These are phyloP conservation scores for Pseudocercospora musae DNA, from an alignment of 2,329 filamentous ascomycete species.

Conservation along the genomic window DNA sequence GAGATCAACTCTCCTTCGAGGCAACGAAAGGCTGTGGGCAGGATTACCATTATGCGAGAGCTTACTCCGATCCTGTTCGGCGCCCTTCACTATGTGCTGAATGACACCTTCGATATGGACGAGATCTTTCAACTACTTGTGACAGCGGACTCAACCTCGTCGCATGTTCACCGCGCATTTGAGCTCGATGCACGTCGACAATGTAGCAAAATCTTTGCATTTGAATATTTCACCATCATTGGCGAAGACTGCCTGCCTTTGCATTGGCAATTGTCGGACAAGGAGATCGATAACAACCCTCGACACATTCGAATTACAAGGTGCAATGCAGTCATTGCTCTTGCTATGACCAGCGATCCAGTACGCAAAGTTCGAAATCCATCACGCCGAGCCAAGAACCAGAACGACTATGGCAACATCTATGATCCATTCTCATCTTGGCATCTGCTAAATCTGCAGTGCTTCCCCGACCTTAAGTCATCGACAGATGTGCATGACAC, in stretches of 20 bases:
- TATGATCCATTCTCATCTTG: constrained; percentile 60
- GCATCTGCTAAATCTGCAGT: constrained; percentile 60
- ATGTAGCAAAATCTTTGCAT: constrained; percentile 59
- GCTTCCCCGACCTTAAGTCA: constrained; percentile 58
- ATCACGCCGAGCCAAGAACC: constrained; percentile 46
- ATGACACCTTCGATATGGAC: constrained; percentile 59
- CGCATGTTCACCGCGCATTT: constrained; percentile 48
- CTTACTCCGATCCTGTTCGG: constrained; percentile 60
- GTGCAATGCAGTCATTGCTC: constrained; percentile 58
- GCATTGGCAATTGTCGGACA: constrained; percentile 58
- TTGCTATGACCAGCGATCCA: constrained; percentile 54
- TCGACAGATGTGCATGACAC: constrained; percentile 56
- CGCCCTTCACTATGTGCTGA: constrained; percentile 58
- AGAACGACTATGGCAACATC: constrained; percentile 48
- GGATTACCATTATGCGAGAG: constrained; percentile 60
- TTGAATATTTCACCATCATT: constrained; percentile 64
- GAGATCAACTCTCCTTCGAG: constrained; percentile 40
- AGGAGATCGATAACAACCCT: constrained; percentile 38
- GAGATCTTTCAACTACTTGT: constrained; percentile 58
- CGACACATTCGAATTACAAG: constrained; percentile 58
- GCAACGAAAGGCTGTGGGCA: constrained; percentile 49
- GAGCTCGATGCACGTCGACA: constrained; percentile 47
- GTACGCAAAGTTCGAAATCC: constrained; percentile 51
- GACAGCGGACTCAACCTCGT: constrained; percentile 42
- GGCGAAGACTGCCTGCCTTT: constrained; percentile 55